Conservation (phyloP, 108 stramenopile genomes). For the Cyclotella atomus region DNA sequence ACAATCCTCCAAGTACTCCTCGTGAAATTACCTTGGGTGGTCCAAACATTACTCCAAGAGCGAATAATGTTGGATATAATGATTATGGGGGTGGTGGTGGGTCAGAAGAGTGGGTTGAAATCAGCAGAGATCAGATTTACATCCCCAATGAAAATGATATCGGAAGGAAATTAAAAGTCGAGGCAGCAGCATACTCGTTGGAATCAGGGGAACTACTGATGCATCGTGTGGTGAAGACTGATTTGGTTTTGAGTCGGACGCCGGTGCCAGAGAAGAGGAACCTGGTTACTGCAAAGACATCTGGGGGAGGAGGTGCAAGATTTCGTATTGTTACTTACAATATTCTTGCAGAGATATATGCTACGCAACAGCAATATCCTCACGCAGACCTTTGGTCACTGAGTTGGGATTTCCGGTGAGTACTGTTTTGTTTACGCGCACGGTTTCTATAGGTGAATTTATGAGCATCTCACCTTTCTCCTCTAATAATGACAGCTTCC, state of each 20-base stretch:
- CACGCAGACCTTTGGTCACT: constrained; percentile 97
- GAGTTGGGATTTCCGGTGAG: constrained; percentile 90
- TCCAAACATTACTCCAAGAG: constrained; percentile 42
- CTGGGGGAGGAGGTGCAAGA: constrained; percentile 68
- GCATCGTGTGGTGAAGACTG: constrained; percentile 88
- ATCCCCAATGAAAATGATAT: constrained; percentile 76
- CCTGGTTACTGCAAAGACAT: constrained; percentile 73
- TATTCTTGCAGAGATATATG: constrained; percentile 98
- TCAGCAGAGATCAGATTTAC: constrained; percentile 79
- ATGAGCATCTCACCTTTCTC: background rate
- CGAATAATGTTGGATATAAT: constrained; percentile 36
- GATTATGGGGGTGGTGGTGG: constrained; percentile 37
- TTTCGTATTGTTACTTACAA: constrained; percentile 97
- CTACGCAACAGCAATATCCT: constrained; percentile 97
- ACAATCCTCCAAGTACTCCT: constrained; percentile 57
- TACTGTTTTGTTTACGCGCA: background rate
- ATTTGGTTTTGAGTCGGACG: constrained; percentile 79
- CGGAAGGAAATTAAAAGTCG: constrained; percentile 82
- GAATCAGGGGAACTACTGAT: constrained; percentile 86
- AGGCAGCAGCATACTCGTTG: constrained; percentile 79
- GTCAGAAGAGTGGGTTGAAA: constrained; percentile 78
- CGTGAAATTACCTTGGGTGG: constrained; percentile 49
- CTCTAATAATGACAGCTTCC: constrained; percentile 59
- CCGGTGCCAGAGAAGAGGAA: constrained; percentile 85
- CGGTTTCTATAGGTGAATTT: background rate